Base-by-base conservation (phyloP, 2,329 filamentous ascomycete genomes). In the Periconia macrospinosa region DNA sequence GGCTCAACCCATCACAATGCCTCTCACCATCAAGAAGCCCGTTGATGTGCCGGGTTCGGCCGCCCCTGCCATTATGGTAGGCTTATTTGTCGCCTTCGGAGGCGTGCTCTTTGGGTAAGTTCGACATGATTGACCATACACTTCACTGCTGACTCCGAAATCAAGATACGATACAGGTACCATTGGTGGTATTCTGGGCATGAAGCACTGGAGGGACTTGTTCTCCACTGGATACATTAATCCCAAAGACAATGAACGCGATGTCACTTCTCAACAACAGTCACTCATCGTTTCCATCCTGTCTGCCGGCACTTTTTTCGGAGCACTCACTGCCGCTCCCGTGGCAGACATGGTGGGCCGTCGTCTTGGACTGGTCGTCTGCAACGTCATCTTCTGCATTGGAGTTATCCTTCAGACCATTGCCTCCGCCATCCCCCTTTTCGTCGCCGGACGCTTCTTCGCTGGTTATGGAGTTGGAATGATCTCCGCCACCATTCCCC, bases 211-310 rank as follows among this genome's bases (percentile, higher is more conserved):
- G 77, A 82, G 82, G 58, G 67, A 82, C 8, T 79, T 87, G 62
- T 91, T 91, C 72, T 81, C 67, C 19, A 73, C 69, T 11, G 71
- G 72, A 18, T 70, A 67, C 49, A 45, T 46, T 49, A 70, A 70
- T 54, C 70, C 58, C 57, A 70, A 52, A 18, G 88, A 55, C 74
- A 75, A 46, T 42, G 18, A 55, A 6, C 56, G 45, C 3, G 70
- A 72, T 54, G 61, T 74, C 47, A 70, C 67, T 14, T 65, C 72
- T n/a, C 48, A 49, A 2, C 81, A 93, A 71, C 85, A 85, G 23
- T 88, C 90, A 23, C 78, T 88, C 58, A 88, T 92, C 53, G 90
- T 94, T 47, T 89, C 90, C 15, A 93, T 95, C 58, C 81, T 96
- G 35, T 94, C 90, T 56, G 89, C 87, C 37, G 91, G 91, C 47